phyloP scores from a whole-genome alignment of 106 monocot genomes.

The Dioscorea alata region DNA sequence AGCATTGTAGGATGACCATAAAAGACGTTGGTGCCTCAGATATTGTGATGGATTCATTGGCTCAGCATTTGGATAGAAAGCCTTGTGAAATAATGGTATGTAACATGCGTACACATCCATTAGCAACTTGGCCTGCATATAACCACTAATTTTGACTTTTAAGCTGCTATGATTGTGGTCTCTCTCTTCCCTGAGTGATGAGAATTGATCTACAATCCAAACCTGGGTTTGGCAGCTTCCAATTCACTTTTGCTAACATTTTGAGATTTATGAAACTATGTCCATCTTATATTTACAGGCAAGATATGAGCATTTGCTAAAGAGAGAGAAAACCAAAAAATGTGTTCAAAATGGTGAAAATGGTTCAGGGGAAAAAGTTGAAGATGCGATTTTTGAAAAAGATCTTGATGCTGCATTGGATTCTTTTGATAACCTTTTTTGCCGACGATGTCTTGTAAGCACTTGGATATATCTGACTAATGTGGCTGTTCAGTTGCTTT shows the following conservation, averaged over 20 bases:
- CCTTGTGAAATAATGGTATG: slow-evolving; percentile 67
- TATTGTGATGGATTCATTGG: slow-evolving; percentile 45
- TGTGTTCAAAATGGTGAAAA: slow-evolving; percentile 28
- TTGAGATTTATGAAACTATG: slow-evolving; percentile 32
- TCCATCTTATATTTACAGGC: slow-evolving; percentile 64
- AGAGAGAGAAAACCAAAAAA: slow-evolving; percentile 27
- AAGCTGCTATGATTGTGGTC: background rate
- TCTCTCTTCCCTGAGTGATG: slow-evolving; percentile 3
- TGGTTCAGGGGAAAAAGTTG: slow-evolving; percentile 26
- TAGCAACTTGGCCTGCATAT: too few species aligned
- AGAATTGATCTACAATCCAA: slow-evolving; percentile 5
- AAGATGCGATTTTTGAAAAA: slow-evolving; percentile 60
- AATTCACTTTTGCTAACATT: slow-evolving; percentile 31
- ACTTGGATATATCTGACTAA: background rate
- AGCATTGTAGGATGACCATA: slow-evolving; percentile 57
- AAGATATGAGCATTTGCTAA: slow-evolving; percentile 54
- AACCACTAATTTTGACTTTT: too few species aligned
- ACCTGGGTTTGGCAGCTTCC: slow-evolving; percentile 28
- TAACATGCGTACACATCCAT: background rate
- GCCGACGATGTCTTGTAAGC: slow-evolving; percentile 80
- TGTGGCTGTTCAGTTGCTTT: too few species aligned
- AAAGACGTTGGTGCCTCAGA: slow-evolving; percentile 72
- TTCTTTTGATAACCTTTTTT: slow-evolving; percentile 99
- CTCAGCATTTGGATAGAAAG: slow-evolving; percentile 51
- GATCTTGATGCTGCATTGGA: slow-evolving; percentile 94